Percentiles rank a stretch among this genome's conserved stretches.
These are phyloP conservation scores for Linum lewisii DNA, from an alignment of 345 rosid species.

Conservation along the genomic window DNA sequence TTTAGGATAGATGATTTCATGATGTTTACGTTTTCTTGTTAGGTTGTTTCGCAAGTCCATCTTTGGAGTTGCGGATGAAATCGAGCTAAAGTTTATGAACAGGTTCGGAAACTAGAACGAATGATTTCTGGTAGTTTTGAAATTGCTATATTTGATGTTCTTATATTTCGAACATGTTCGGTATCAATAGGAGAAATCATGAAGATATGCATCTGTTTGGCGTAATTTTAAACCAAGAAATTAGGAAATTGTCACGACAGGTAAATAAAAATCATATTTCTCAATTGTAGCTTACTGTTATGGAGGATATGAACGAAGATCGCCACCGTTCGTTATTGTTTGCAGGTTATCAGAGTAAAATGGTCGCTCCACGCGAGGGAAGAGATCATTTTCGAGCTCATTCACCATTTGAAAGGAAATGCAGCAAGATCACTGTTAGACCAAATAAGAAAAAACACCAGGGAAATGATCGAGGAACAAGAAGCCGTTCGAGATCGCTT, in stretches of 20 bases:
- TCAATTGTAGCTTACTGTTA: not conserved
- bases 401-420: constrained; percentile 73
- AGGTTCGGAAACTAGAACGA: constrained; percentile 36
- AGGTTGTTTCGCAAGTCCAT: constrained; percentile 92
- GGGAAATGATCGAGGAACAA: constrained; percentile 94
- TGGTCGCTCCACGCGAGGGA: constrained; percentile 99
- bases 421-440: constrained; percentile 40
- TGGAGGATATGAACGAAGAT: not conserved
- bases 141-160: not conserved
- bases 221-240: constrained; percentile 90
- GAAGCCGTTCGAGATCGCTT: constrained; percentile 95
- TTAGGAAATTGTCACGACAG: constrained; percentile 81
- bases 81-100: constrained; percentile 86
- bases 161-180: constrained; percentile 10
- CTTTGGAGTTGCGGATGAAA: constrained; percentile 94
- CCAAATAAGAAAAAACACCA: constrained; percentile 56
- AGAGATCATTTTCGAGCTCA: constrained; percentile 88
- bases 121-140: not conserved
- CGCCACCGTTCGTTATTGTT: not conserved
- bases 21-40: not conserved
- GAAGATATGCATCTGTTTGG: constrained; percentile 84
- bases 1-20: not conserved
- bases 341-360: constrained; percentile 87
- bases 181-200: constrained; percentile 54
- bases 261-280: constrained; percentile 17